Base-by-base conservation (phyloP, 106 monocot genomes). In the Dendrobium catenatum region DNA sequence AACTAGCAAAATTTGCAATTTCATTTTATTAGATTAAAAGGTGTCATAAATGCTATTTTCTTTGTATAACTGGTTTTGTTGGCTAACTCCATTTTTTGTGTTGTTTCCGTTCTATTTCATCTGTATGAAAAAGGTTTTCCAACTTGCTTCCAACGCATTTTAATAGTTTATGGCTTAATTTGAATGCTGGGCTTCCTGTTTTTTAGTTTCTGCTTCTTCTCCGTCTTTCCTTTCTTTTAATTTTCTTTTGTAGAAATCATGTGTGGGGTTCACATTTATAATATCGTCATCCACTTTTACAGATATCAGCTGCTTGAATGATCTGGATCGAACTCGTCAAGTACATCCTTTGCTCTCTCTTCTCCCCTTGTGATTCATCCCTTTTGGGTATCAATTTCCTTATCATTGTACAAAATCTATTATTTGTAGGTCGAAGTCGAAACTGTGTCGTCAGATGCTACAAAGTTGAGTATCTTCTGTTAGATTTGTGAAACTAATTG, bases 391-490 rank as follows among this genome's bases (percentile, higher is more conserved):
- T 26, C 61, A 68, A 42, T 56, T 15, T 55, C 42, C 18, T 61
- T 4, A 7, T 48, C 11, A 61, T 61, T 61, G 20, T 20, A 61
- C 59, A 61, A 20, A 61, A 61, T 17, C 13, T 80, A 11, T 42
- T 20, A 79, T 78, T 54, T 86, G 42, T 83, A 93, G 89, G 79
- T 79, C 41, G 88, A 87, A 79, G 81, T 79, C 77, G 88, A 89
- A 17, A 83, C 83, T n/a, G 68, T 83, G 55, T 88, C 91, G 74
- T 95, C 88, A 55, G 91, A 95, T 83, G 82, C 85, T 76, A 93
- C 95, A 78, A 93, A 93, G 95, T 95, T 86, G 10, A 48, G 48
- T 48, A 48, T 48, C 11, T 10, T 48, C 48, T 48, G 48, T 48
- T 48, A 48, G 84, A 61, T 42, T 67, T 20, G 42, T 20, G 42